These are phyloP conservation scores for Prunus armeniaca DNA, from an alignment of 306 rosid species.

Conservation along the genomic window DNA sequence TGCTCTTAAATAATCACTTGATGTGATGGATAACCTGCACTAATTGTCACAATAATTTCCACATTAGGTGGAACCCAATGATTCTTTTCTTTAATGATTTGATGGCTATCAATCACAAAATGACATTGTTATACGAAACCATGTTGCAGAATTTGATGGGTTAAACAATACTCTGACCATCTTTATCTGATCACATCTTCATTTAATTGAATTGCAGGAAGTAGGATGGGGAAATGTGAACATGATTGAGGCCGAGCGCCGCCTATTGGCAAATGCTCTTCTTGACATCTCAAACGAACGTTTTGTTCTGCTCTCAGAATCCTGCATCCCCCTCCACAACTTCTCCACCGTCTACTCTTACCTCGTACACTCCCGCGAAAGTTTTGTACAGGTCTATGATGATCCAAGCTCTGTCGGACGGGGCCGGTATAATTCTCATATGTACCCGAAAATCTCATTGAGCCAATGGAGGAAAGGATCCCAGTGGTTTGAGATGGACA, in stretches of 20 bases:
- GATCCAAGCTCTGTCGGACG: slow-evolving; percentile 65
- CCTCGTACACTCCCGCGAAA: slow-evolving; percentile 51
- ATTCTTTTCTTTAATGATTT: no score
- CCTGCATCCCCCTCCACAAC: slow-evolving; percentile 84
- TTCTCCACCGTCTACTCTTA: slow-evolving; percentile 67
- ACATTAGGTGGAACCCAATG: no score
- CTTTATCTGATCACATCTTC: not conserved
- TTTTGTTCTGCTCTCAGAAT: slow-evolving; percentile 68
- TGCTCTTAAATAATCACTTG: not conserved
- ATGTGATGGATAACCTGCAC: not conserved
- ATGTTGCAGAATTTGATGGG: no score
- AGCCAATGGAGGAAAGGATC: slow-evolving; percentile 82
- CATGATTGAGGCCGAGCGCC: slow-evolving; percentile 87
- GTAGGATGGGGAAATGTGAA: slow-evolving; percentile 76
- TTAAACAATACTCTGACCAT: no score
- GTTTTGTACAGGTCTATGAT: slow-evolving; percentile 52
- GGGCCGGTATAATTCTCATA: slow-evolving; percentile 50
- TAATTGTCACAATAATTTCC: not conserved
- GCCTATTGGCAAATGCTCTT: slow-evolving; percentile 73
- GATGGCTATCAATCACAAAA: no score
- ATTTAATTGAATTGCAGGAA: slow-evolving; percentile 36
- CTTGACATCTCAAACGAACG: slow-evolving; percentile 77
- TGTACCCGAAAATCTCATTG: slow-evolving; percentile 50
- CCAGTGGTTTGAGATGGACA: slow-evolving; percentile 81
- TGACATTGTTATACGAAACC: no score